phyloP scores from a whole-genome alignment of 2,329 filamentous ascomycete genomes.

The Diaporthe sp. region DNA sequence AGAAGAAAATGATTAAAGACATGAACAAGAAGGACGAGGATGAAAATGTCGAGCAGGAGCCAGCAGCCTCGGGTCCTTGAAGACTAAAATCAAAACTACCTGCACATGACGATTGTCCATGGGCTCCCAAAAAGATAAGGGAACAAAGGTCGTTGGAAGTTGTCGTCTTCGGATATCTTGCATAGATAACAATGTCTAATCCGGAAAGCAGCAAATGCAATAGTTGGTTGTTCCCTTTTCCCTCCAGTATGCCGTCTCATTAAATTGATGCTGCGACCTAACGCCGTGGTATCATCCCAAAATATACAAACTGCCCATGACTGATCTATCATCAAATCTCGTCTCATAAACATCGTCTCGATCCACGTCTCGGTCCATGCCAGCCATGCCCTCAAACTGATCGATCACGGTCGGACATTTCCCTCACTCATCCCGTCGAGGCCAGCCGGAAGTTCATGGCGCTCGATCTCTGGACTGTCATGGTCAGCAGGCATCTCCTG shows the following conservation, averaged over 20 bases:
- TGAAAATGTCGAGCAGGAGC: too few relatives aligned
- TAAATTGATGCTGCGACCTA: not conserved
- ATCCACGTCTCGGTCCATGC: not conserved
- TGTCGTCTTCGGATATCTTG: too few relatives aligned
- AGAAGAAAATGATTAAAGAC: too few relatives aligned
- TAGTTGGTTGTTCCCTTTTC: not conserved
- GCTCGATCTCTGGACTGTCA: not conserved
- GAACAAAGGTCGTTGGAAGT: too few relatives aligned
- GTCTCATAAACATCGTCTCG: not conserved
- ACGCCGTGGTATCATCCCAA: conserved; percentile 6
- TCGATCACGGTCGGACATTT: not conserved
- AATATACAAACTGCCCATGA: not conserved
- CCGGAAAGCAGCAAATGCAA: not conserved
- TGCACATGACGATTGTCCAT: too few relatives aligned
- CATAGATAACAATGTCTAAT: too few relatives aligned
- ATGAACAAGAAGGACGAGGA: too few relatives aligned
- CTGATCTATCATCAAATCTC: too few relatives aligned
- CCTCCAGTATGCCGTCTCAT: not conserved
- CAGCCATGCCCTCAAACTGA: not conserved
- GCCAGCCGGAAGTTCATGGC: not conserved
- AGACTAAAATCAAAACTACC: too few relatives aligned
- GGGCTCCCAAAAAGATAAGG: too few relatives aligned
- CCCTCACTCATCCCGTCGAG: not conserved
- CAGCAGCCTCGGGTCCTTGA: too few relatives aligned
- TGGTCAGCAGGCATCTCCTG: conserved; percentile 9